Evolutionary conservation across 2,329 filamentous ascomycete species (phyloP).

Genomic region (Aulographum hederae): DNA sequence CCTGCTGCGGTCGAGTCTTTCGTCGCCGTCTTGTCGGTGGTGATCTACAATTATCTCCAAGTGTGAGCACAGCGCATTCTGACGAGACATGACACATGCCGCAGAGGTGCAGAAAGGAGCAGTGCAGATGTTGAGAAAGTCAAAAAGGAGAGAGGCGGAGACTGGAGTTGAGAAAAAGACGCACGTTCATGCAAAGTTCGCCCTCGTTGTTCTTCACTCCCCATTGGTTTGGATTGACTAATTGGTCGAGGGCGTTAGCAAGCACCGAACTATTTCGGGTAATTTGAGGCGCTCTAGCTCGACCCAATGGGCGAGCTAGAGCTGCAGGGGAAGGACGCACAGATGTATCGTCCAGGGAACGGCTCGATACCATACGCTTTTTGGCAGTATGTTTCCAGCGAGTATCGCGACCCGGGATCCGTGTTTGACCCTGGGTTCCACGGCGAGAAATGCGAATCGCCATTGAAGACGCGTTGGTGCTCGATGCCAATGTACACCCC

Average conservation of each 20-base stretch:
- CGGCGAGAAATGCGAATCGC: slow-evolving; percentile 1
- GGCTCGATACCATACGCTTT: slow-evolving; percentile 28
- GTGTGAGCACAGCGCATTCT: too few species aligned
- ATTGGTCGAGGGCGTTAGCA: too few species aligned
- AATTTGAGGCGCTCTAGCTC: too few species aligned
- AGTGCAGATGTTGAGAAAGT: too few species aligned
- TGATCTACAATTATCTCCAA: too few species aligned
- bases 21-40: too few species aligned
- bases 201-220: slow-evolving; percentile 23
- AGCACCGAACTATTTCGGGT: too few species aligned
- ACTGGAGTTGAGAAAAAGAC: slow-evolving; percentile 9
- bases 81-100: too few species aligned
- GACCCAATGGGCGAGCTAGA: too few species aligned
- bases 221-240: slow-evolving; percentile 42
- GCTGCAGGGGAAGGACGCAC: slow-evolving; percentile 19
- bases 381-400: slow-evolving; percentile 21
- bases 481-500: slow-evolving; percentile 5
- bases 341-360: slow-evolving; percentile 24
- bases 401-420: slow-evolving; percentile 1
- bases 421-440: not conserved
- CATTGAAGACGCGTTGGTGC: slow-evolving; percentile 5
- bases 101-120: too few species aligned
- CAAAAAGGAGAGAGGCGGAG: slow-evolving; percentile 6
- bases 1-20: too few species aligned
- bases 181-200: slow-evolving; percentile 33